These are phyloP conservation scores for Thymus quinquecostatus DNA, from an alignment of 257 asterid genomes.

Conservation along the genomic window DNA sequence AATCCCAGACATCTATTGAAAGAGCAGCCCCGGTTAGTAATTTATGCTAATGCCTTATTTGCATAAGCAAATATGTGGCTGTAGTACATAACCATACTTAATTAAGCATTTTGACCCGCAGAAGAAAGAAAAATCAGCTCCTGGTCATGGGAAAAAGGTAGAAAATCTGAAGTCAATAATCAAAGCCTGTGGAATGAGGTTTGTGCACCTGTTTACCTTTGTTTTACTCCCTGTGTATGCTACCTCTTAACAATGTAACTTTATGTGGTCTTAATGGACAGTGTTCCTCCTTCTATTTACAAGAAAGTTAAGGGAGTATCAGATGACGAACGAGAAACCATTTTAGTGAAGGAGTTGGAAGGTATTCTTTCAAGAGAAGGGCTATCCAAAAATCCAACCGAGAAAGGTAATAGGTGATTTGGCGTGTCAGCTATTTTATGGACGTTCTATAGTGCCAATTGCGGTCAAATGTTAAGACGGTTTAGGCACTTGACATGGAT, in stretches of 20 bases:
- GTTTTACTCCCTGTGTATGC: slow-evolving; percentile 7
- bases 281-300: slow-evolving; percentile 80
- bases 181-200: slow-evolving; percentile 99
- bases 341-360: slow-evolving; percentile 79
- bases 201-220: slow-evolving; percentile 31
- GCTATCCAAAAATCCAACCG: slow-evolving; percentile 75
- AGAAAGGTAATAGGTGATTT: slow-evolving; percentile 67
- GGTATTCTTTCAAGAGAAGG: slow-evolving; percentile 84
- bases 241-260: slow-evolving; percentile 24
- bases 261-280: slow-evolving; percentile 41
- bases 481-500: slow-evolving; percentile 11
- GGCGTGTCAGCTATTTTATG: slow-evolving; percentile 19
- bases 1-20: slow-evolving; percentile 53
- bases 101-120: slow-evolving; percentile 41
- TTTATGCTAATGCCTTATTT: slow-evolving; percentile 20
- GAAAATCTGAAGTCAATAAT: slow-evolving; percentile 86
- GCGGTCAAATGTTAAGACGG: slow-evolving; percentile 3
- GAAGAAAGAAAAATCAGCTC: slow-evolving; percentile 62
- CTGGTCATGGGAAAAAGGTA: slow-evolving; percentile 74
- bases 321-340: slow-evolving; percentile 72
- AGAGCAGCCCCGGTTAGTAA: slow-evolving; percentile 56
- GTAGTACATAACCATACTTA: slow-evolving; percentile 10
- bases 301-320: slow-evolving; percentile 89
- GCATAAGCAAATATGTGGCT: slow-evolving; percentile 14
- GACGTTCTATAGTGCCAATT: slow-evolving; percentile 11